Conservation (phyloP, 345 rosid genomes). For the Euphorbia pulcherrima region DNA sequence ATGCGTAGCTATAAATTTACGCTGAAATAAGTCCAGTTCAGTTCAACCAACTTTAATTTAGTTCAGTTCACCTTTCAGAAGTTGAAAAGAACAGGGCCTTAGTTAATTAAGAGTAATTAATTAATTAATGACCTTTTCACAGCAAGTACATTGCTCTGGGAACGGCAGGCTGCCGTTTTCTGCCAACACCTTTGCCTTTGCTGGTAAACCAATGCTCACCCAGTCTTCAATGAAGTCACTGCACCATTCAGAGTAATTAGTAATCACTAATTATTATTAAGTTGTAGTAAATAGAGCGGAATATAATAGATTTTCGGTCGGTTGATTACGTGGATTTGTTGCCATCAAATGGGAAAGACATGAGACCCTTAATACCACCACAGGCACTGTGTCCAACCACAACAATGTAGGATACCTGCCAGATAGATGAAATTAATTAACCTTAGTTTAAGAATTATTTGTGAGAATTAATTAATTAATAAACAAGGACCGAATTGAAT, state of each 20-base stretch:
- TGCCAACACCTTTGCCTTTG: constrained; percentile 62
- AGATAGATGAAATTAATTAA: neutral
- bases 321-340: constrained; percentile 58
- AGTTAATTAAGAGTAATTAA: neutral
- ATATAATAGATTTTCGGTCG: no score
- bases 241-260: no score
- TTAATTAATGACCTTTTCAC: constrained; percentile 65
- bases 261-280: no score
- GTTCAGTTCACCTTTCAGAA: no score
- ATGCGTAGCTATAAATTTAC: no score
- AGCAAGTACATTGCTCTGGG: constrained; percentile 47
- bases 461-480: neutral
- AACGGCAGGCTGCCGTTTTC: constrained; percentile 34
- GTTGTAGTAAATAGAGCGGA: no score
- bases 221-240: constrained; percentile 98
- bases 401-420: constrained; percentile 74
- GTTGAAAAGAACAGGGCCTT: no score
- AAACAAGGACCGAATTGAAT: neutral
- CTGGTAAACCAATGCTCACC: constrained; percentile 75
- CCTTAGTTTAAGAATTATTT: neutral
- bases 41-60: no score
- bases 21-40: no score
- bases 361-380: constrained; percentile 96
- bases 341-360: constrained; percentile 78
- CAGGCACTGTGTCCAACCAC: constrained; percentile 91